Percentiles rank a stretch among this genome's conserved stretches.
These are phyloP conservation scores for Rhododendron kiyosumense DNA, from an alignment of 148 eudicot genomes.

Conservation along the genomic window DNA sequence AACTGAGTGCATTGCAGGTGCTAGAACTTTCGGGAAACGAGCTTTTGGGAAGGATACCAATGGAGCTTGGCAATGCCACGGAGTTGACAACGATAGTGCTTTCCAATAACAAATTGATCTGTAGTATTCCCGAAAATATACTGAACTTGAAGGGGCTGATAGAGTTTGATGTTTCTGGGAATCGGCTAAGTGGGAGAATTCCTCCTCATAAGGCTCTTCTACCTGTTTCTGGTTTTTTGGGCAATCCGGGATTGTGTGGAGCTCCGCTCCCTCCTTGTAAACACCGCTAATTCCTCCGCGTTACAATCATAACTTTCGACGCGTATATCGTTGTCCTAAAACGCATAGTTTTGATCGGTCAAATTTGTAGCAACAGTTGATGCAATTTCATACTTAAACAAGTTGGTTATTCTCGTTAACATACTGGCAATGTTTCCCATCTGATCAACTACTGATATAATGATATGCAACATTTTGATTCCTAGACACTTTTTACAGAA, in stretches of 20 bases:
- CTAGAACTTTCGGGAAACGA: slow-evolving; percentile 31
- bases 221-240: slow-evolving; percentile 53
- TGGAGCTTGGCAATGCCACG: slow-evolving; percentile 42
- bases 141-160: slow-evolving; percentile 35
- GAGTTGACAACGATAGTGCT: slow-evolving; percentile 37
- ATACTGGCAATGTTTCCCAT: background rate
- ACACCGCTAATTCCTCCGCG: background rate
- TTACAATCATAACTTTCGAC: background rate
- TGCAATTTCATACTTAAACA: background rate
- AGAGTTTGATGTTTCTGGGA: slow-evolving; percentile 61
- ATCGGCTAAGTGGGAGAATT: slow-evolving; percentile 54
- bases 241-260: slow-evolving; percentile 72
- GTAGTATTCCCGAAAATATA: slow-evolving; percentile 48
- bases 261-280: slow-evolving; percentile 65
- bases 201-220: slow-evolving; percentile 53
- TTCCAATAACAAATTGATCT: slow-evolving; percentile 42
- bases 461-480: background rate
- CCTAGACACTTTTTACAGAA: background rate
- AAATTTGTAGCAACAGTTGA: background rate
- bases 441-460: background rate
- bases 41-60: slow-evolving; percentile 49
- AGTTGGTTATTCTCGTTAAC: background rate
- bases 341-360: background rate
- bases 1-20: slow-evolving; percentile 33
- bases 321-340: background rate